Base-by-base conservation (phyloP, 192 early-diverging fungal genomes). In the Mortierella alpina region DNA sequence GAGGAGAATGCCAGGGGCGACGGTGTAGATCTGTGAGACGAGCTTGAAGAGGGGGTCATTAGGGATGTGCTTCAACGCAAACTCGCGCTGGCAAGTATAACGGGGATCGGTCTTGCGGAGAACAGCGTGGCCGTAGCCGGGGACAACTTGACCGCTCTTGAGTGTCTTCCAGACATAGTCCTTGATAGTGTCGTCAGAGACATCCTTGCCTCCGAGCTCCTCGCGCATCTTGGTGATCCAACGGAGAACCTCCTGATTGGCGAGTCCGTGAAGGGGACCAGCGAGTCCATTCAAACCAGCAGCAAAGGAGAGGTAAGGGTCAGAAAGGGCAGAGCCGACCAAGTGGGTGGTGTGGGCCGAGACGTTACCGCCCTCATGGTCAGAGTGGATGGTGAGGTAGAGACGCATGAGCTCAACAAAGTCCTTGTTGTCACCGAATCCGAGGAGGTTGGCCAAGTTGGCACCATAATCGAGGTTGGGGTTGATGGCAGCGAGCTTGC, bases 361-460 rank as follows among this genome's bases (percentile, higher is more conserved):
- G 87, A 97, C 97, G 84, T 98, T 98, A 83, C 97, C 97, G 83
- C 97, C 97, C 89, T 99, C 97, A 91, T 99, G 97, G 89, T 97
- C 97, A 71, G 96, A 97, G 93, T 99, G 97, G 86, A 99, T 97
- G 81, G 94, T 95, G 81, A 99, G 86, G 91, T 97, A 97, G 75
- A 99, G 87, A 69, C 96, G 94, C 93, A 99, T 95, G 74, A 99
- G 92, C 81, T 99, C 96, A 65, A 95, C 87, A 85, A 98, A 99
- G 68, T 92, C 89, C 82, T 90, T 86, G 85, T 90, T 93, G 66
- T 94, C 90, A 55, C 86, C 88, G 87, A 89, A 99, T 69, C 96
- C 97, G n/a, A 99, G 89, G 52, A 97, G 87, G 77, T 91, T 90
- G 84, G 97, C 90, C 82, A 96, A 95, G 92, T 97, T 97, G 85